phyloP scores from a whole-genome alignment of 139 green algal genomes.

The Bryopsis sp. region DNA sequence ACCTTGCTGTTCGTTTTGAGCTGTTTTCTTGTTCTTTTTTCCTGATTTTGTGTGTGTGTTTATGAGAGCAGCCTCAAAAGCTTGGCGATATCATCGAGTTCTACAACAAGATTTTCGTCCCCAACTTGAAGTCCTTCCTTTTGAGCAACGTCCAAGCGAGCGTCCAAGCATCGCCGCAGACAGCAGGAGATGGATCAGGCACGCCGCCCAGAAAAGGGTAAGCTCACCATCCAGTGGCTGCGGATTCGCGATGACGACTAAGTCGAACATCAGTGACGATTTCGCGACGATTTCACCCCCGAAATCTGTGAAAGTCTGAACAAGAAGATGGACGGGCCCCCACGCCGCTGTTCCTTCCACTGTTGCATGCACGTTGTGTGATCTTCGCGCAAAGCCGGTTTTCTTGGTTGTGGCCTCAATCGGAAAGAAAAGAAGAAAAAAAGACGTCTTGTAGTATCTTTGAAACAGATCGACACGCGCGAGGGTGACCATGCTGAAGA shows the following conservation, averaged over 20 bases:
- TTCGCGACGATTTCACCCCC: neutral
- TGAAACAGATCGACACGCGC: neutral
- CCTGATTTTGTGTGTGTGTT: no score
- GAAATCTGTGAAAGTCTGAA: neutral
- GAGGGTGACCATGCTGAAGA: neutral
- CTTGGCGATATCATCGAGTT: slow-evolving; percentile 69
- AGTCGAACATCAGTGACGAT: neutral
- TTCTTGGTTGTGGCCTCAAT: no score
- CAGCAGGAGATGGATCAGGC: neutral
- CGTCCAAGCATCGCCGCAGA: neutral
- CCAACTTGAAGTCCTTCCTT: neutral
- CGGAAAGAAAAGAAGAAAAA: neutral
- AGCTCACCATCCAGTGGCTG: neutral
- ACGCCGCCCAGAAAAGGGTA: neutral
- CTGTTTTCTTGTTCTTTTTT: neutral
- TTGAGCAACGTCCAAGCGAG: neutral
- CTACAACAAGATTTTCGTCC: slow-evolving; percentile 67
- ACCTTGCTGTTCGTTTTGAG: neutral
- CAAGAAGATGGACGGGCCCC: neutral
- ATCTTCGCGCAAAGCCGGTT: no score
- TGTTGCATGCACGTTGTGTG: neutral
- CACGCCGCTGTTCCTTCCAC: neutral
- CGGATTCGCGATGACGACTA: neutral
- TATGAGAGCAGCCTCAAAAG: slow-evolving; percentile 18
- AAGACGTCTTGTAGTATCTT: neutral